phyloP scores from a whole-genome alignment of 352 stramenopile species.

The Phytopythium ostracodes region DNA sequence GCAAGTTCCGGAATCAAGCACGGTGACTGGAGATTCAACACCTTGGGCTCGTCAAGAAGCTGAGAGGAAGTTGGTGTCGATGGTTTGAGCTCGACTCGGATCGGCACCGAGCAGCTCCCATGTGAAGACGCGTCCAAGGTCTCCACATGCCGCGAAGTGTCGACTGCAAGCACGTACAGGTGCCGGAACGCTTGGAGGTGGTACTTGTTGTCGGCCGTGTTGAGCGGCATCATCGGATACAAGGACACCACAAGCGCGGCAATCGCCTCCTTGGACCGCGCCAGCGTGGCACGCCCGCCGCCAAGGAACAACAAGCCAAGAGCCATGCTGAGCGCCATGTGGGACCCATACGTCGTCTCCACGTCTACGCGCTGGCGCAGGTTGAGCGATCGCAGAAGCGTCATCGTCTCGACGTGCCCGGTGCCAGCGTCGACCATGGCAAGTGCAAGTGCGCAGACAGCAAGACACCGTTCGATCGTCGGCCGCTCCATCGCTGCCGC shows the following conservation, averaged over 20 bases:
- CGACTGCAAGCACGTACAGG: slow-evolving; percentile 86
- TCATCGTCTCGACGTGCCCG: slow-evolving; percentile 92
- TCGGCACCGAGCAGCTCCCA: slow-evolving; percentile 34
- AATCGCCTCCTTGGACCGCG: slow-evolving; percentile 86
- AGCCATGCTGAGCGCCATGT: slow-evolving; percentile 93
- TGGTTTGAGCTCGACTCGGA: slow-evolving; percentile 38
- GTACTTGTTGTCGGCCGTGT: slow-evolving; percentile 94
- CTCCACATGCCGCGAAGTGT: slow-evolving; percentile 65
- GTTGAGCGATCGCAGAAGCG: slow-evolving; percentile 87
- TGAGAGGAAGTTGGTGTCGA: neutral
- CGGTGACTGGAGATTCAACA: slow-evolving; percentile 37
- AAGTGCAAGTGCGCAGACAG: slow-evolving; percentile 87
- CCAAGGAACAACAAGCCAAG: slow-evolving; percentile 97
- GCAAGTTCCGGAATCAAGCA: slow-evolving; percentile 67
- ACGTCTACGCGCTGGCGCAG: slow-evolving; percentile 71
- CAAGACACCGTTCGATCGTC: slow-evolving; percentile 93
- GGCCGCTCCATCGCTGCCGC: slow-evolving; percentile 65
- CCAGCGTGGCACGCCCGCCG: slow-evolving; percentile 92
- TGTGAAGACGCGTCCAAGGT: slow-evolving; percentile 71
- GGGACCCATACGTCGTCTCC: slow-evolving; percentile 92
- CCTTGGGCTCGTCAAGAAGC: neutral
- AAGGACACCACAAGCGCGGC: slow-evolving; percentile 93
- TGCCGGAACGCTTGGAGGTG: slow-evolving; percentile 88
- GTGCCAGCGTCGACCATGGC: slow-evolving; percentile 96
- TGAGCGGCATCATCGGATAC: slow-evolving; percentile 91